Conservation (phyloP, 2,329 filamentous ascomycete species). For the Phialophora macrospora region DNA sequence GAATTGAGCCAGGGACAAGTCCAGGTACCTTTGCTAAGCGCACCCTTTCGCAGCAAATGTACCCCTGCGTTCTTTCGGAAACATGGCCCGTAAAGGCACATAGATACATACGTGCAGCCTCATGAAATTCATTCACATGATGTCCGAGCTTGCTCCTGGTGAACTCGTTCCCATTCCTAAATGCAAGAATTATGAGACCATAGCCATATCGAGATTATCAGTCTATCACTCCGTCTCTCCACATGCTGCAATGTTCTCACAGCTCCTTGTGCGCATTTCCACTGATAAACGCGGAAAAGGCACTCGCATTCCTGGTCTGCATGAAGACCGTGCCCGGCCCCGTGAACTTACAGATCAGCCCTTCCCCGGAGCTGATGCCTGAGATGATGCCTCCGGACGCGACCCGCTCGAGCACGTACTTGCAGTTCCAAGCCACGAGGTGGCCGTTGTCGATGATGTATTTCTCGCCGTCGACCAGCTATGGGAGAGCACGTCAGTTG, state of each 20-base stretch:
- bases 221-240: not conserved
- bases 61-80: not conserved
- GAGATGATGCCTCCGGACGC: conserved; percentile 92
- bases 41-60: not conserved
- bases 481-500: not conserved
- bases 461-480: conserved; percentile 69
- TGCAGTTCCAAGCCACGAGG: conserved; percentile 94
- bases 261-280: conserved; percentile 22
- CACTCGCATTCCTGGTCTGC: conserved; percentile 83
- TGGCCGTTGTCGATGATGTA: conserved; percentile 95
- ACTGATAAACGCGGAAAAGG: conserved; percentile 56
- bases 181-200: not conserved
- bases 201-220: not conserved
- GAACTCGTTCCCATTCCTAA: not conserved
- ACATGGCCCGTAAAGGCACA: not conserved
- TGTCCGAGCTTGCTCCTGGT: not conserved
- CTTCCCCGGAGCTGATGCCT: conserved; percentile 79
- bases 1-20: not conserved
- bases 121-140: not conserved
- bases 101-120: not conserved
- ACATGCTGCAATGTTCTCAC: conserved; percentile 8
- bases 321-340: conserved; percentile 89
- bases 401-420: conserved; percentile 88
- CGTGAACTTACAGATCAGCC: conserved; percentile 91
- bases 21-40: not conserved